phyloP scores from a whole-genome alignment of 1,284 basidiomycete species.

The Coriolopsis trogii region DNA sequence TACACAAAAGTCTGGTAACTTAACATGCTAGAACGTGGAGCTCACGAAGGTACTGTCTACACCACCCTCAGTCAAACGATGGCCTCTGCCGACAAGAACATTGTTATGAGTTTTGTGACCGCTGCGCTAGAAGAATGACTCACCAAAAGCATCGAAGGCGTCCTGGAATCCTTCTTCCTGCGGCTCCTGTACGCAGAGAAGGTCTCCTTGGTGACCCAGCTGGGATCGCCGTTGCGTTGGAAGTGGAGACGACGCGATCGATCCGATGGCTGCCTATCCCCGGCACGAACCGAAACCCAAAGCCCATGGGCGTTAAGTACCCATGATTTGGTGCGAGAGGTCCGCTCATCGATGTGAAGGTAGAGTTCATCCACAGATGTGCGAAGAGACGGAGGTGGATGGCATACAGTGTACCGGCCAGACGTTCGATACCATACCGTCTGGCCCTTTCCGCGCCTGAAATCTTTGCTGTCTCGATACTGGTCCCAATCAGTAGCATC shows the following conservation, averaged over 20 bases:
- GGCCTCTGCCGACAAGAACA: too few species aligned
- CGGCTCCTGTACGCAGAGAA: constrained; percentile 5
- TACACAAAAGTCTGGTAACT: too few species aligned
- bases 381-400: not conserved
- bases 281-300: not conserved
- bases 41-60: too few species aligned
- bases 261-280: constrained; percentile 5
- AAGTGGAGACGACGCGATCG: not conserved
- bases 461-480: not conserved
- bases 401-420: not conserved
- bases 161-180: not conserved
- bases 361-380: not conserved
- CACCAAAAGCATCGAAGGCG: not conserved
- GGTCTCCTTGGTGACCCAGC: constrained; percentile 6
- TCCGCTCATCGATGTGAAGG: not conserved
- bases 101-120: too few species aligned
- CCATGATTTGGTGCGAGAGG: not conserved
- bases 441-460: not conserved
- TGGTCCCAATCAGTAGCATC: not conserved
- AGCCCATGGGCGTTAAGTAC: not conserved
- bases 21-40: too few species aligned
- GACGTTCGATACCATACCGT: constrained; percentile 7
- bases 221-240: not conserved
- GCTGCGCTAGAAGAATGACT: not conserved
- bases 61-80: too few species aligned